phyloP scores from a whole-genome alignment of 352 stramenopile genomes.

The Globisporangium apiculatum region DNA sequence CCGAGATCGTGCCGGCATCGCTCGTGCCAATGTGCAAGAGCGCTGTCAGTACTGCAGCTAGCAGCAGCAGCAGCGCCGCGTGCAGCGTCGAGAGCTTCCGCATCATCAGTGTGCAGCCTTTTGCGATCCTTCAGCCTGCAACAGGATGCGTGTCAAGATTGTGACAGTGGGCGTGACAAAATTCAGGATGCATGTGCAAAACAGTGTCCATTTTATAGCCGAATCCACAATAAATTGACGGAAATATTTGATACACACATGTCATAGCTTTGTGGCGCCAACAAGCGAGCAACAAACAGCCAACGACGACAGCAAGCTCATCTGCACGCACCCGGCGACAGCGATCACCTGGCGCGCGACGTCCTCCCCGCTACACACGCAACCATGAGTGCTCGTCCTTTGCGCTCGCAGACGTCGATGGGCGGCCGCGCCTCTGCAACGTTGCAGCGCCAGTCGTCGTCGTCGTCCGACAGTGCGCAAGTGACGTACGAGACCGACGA shows the following conservation, averaged over 20 bases:
- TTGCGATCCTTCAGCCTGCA: neutral
- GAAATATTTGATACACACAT: no score
- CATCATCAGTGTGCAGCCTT: neutral
- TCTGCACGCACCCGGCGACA: no score
- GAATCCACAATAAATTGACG: no score
- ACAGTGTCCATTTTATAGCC: neutral
- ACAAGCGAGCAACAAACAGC: no score
- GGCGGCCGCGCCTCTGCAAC: neutral
- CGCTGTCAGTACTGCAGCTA: neutral
- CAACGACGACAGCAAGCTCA: neutral
- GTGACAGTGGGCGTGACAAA: neutral
- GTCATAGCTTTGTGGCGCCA: no score
- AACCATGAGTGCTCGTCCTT: constrained; percentile 6
- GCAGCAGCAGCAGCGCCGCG: neutral
- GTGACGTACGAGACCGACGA: constrained; percentile 60
- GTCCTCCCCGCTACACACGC: neutral
- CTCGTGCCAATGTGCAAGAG: neutral
- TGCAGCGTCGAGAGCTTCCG: neutral
- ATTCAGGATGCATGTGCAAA: neutral
- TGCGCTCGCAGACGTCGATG: constrained; percentile 11
- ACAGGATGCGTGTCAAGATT: neutral
- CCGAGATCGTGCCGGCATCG: neutral
- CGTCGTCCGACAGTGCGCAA: constrained; percentile 7
- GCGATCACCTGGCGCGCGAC: neutral
- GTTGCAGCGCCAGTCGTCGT: constrained; percentile 16